phyloP scores from a whole-genome alignment of 331 rosid species.

The Malus hybrid region DNA sequence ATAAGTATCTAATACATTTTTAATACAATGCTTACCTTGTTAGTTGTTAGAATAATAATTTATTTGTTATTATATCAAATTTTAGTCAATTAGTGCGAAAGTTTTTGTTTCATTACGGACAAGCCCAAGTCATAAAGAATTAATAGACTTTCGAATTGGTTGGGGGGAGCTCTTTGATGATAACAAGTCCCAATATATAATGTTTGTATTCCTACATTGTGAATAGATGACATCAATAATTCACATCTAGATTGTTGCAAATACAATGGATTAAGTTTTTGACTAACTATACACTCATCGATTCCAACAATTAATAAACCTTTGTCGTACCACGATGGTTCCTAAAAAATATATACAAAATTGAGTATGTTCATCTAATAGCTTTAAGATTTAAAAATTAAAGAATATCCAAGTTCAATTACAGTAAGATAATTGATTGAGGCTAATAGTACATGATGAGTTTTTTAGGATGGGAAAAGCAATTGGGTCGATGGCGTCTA shows the following conservation, averaged over 20 bases:
- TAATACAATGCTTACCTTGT: background rate
- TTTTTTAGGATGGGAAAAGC: background rate
- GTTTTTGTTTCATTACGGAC: conserved; percentile 2
- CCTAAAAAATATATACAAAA: no score
- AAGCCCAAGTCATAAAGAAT: background rate
- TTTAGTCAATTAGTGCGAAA: background rate
- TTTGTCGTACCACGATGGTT: no score
- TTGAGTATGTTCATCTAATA: background rate
- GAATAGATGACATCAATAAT: background rate
- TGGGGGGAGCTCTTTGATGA: background rate
- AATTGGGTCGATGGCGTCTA: background rate
- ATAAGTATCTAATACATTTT: background rate
- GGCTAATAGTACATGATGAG: background rate
- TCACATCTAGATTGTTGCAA: background rate
- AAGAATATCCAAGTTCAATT: background rate
- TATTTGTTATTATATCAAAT: background rate
- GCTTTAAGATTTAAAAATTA: background rate
- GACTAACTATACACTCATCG: background rate
- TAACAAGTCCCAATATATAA: background rate
- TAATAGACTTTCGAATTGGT: background rate
- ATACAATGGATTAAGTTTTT: background rate
- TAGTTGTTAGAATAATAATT: background rate
- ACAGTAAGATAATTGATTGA: background rate
- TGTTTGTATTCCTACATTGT: background rate
- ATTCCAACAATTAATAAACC: background rate